A percentile compares a stretch with the other conserved stretches of the same genome.
Conservation (phyloP, 139 green algal species). For the Haematococcus sp. region DNA sequence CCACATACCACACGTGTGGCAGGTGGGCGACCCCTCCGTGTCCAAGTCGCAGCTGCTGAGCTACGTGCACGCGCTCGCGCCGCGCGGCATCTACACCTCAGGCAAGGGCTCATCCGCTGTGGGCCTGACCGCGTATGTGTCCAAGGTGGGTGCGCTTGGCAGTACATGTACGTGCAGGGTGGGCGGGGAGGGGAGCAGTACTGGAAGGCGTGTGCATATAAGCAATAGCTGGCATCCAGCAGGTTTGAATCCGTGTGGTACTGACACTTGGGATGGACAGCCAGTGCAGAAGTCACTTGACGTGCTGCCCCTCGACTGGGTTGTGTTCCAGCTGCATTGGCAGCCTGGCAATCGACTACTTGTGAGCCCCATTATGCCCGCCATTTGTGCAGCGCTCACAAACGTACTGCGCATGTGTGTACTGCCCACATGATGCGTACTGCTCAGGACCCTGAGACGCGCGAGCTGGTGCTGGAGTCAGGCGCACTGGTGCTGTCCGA, state of each 20-base stretch:
- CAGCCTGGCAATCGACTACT: too few species aligned
- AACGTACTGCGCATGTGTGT: too few species aligned
- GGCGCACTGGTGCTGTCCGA: constrained; percentile 95
- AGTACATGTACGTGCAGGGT: background rate
- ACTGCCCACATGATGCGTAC: too few species aligned
- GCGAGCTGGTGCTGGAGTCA: constrained; percentile 94
- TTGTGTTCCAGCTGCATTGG: too few species aligned
- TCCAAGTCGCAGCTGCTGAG: constrained; percentile 95
- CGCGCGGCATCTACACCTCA: constrained; percentile 93
- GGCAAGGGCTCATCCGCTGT: constrained; percentile 90
- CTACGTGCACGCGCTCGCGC: constrained; percentile 95
- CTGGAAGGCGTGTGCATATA: background rate
- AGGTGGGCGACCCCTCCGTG: constrained; percentile 92
- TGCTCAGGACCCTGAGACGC: constrained; percentile 38
- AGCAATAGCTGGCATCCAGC: background rate
- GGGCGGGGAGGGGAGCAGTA: background rate
- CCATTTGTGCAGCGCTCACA: too few species aligned
- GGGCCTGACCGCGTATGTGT: constrained; percentile 96
- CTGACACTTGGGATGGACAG: too few species aligned
- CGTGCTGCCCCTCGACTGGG: too few species aligned
- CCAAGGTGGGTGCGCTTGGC: constrained; percentile 49
- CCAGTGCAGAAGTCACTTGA: too few species aligned
- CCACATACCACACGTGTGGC: constrained; percentile 57
- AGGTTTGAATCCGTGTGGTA: too few species aligned
- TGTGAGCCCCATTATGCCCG: too few species aligned